Conservation (phyloP, 2,329 filamentous ascomycete genomes). For the Grosmannia serpens region DNA sequence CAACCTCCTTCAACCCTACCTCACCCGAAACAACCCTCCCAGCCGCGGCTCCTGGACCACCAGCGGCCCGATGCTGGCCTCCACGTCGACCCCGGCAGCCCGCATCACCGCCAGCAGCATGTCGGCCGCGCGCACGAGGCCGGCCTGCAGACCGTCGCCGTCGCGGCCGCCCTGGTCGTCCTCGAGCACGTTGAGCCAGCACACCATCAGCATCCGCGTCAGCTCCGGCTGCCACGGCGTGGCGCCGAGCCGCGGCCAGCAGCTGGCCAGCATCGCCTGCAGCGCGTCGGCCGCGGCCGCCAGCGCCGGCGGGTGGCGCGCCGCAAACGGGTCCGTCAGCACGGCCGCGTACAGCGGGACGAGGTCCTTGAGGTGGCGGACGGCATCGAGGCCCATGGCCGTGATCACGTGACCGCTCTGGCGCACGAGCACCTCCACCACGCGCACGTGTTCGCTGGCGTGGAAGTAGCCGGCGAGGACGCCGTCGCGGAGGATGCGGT, state of each 20-base stretch:
- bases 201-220: slow-evolving; percentile 47
- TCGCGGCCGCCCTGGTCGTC: slow-evolving; percentile 13
- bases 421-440: slow-evolving; percentile 45
- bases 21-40: slow-evolving; percentile 18
- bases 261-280: slow-evolving; percentile 45
- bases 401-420: slow-evolving; percentile 38
- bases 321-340: slow-evolving; percentile 57
- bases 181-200: slow-evolving; percentile 48
- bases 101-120: slow-evolving; percentile 23
- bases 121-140: slow-evolving; percentile 22
- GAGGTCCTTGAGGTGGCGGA: slow-evolving; percentile 59
- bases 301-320: slow-evolving; percentile 41
- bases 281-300: slow-evolving; percentile 40
- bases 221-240: slow-evolving; percentile 50
- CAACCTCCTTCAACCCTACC: too few species aligned
- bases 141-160: slow-evolving; percentile 18
- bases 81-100: slow-evolving; percentile 15
- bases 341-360: slow-evolving; percentile 55
- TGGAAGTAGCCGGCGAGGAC: slow-evolving; percentile 45
- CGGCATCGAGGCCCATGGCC: slow-evolving; percentile 47
- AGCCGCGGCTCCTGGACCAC: slow-evolving; percentile 25
- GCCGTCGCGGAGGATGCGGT: slow-evolving; percentile 44
- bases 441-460: slow-evolving; percentile 42
- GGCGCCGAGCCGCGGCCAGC: slow-evolving; percentile 54
- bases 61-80: slow-evolving; percentile 19